Conservation (phyloP, 164 flowering plant genomes). For the Macadamia integrifolia region DNA sequence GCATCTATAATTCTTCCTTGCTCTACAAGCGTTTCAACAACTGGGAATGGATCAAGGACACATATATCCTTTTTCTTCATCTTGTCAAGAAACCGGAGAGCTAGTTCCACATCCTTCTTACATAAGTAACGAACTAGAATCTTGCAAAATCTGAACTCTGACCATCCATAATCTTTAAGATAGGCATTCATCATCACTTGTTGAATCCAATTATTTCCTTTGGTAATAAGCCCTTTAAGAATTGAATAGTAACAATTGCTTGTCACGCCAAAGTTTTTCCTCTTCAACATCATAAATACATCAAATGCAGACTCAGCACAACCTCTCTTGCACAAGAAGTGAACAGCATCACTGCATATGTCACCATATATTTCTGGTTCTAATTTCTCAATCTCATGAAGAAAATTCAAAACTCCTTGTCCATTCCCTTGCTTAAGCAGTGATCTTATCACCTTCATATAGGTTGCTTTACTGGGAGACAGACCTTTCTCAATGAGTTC, state of each 20-base stretch:
- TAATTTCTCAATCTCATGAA: slow-evolving; percentile 31
- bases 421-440: slow-evolving; percentile 30
- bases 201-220: slow-evolving; percentile 24
- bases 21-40: slow-evolving; percentile 38
- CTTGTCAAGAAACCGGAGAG: slow-evolving; percentile 35
- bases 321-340: slow-evolving; percentile 47
- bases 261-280: slow-evolving; percentile 27
- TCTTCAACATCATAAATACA: slow-evolving; percentile 35
- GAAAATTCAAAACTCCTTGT: slow-evolving; percentile 40
- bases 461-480: slow-evolving; percentile 27
- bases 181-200: slow-evolving; percentile 32
- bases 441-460: slow-evolving; percentile 34
- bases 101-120: slow-evolving; percentile 34
- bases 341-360: slow-evolving; percentile 40
- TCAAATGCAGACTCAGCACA: slow-evolving; percentile 36
- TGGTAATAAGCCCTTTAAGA: slow-evolving; percentile 32
- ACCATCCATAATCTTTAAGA: slow-evolving; percentile 51
- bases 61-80: slow-evolving; percentile 17
- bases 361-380: slow-evolving; percentile 16
- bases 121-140: slow-evolving; percentile 40
- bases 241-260: slow-evolving; percentile 38
- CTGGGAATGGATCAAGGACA: slow-evolving; percentile 29
- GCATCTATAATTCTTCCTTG: slow-evolving; percentile 60
- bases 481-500: slow-evolving; percentile 45
- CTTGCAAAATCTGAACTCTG: slow-evolving; percentile 31